Conservation (phyloP, 2,329 filamentous ascomycete species). For the Pleurostoma richardsiae region DNA sequence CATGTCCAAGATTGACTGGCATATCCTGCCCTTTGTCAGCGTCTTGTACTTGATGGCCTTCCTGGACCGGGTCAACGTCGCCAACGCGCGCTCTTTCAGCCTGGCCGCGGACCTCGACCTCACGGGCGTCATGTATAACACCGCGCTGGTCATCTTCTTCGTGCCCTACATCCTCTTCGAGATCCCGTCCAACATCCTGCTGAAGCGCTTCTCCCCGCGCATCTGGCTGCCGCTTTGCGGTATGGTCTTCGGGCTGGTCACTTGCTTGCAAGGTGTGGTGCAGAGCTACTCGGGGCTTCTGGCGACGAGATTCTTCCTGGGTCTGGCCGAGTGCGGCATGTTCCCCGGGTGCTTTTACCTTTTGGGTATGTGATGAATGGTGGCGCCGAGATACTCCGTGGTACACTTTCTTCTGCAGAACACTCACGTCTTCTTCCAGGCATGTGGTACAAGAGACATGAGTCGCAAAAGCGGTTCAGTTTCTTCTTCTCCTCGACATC, state of each 20-base stretch:
- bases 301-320: conserved; percentile 79
- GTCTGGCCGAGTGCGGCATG: conserved; percentile 70
- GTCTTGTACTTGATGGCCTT: conserved; percentile 69
- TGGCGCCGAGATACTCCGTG: not conserved
- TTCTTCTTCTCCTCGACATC: conserved; percentile 89
- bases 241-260: conserved; percentile 75
- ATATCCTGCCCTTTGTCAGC: conserved; percentile 67
- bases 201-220: conserved; percentile 62
- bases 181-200: conserved; percentile 67
- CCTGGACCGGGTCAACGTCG: conserved; percentile 72
- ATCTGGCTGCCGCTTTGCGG: conserved; percentile 78
- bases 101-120: conserved; percentile 60
- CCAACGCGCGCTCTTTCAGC: conserved; percentile 67
- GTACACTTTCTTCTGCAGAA: not conserved
- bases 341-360: conserved; percentile 67
- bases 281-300: conserved; percentile 73
- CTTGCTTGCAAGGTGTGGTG: conserved; percentile 71
- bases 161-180: conserved; percentile 70
- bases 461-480: conserved; percentile 86
- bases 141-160: conserved; percentile 75
- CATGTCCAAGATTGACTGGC: conserved; percentile 65
- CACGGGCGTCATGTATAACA: conserved; percentile 61
- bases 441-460: conserved; percentile 84
- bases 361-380: conserved; percentile 64
- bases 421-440: conserved; percentile 49